A percentile compares a stretch with the other conserved stretches of the same genome.
Conservation (phyloP, 2,329 filamentous ascomycete genomes). For the Fusarium abutilonis region DNA sequence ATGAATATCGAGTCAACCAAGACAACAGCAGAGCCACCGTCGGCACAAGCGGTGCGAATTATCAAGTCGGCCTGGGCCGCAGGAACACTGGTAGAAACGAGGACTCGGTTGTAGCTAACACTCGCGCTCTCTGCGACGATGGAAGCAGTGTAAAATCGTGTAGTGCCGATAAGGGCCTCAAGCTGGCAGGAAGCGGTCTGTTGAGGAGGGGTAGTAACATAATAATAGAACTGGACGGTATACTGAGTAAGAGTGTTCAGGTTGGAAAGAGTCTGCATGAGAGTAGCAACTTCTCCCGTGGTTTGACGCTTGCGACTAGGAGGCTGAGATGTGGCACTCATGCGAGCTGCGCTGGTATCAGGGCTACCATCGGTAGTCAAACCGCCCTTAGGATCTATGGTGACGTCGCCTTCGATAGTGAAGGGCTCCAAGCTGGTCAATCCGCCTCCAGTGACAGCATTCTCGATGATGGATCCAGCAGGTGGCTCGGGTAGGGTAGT, state of each 20-base stretch:
- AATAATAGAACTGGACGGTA: conserved; percentile 36
- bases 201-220: conserved; percentile 1
- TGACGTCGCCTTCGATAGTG: not conserved
- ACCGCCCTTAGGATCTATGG: not conserved
- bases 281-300: not conserved
- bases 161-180: conserved; percentile 18
- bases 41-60: conserved; percentile 18
- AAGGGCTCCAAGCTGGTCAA: conserved; percentile 6
- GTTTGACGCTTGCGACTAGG: conserved; percentile 7
- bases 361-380: conserved; percentile 8
- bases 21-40: conserved; percentile 9
- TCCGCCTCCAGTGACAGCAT: conserved; percentile 12
- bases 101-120: not conserved
- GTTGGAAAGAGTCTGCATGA: conserved; percentile 12
- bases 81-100: conserved; percentile 8
- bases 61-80: not conserved
- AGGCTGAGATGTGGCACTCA: not conserved
- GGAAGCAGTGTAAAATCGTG: conserved; percentile 5
- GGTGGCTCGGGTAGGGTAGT: conserved; percentile 9
- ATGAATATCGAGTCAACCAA: conserved; percentile 36
- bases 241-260: conserved; percentile 23
- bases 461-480: conserved; percentile 5
- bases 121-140: conserved; percentile 3
- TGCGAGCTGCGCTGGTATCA: conserved; percentile 2
- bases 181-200: conserved; percentile 15